phyloP scores from a whole-genome alignment of 2,329 filamentous ascomycete species.

The Ustulina deusta region DNA sequence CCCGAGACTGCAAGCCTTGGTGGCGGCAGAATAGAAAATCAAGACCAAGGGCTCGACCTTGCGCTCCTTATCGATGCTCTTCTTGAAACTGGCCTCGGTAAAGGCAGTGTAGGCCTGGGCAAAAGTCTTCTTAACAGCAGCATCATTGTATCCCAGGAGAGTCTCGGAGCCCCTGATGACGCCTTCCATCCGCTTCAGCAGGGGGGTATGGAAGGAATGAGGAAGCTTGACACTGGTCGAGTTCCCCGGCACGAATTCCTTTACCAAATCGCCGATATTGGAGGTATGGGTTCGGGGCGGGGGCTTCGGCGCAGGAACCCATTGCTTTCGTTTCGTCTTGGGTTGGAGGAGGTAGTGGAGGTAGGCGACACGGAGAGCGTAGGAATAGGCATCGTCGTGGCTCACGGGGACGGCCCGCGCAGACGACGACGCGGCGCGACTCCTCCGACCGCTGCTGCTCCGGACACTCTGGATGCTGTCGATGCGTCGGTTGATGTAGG shows the following conservation, averaged over 20 bases:
- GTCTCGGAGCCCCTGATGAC: slow-evolving; percentile 85
- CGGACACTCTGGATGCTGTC: slow-evolving; percentile 63
- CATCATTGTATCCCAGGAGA: slow-evolving; percentile 89
- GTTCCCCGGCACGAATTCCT: slow-evolving; percentile 76
- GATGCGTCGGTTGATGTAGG: slow-evolving; percentile 59
- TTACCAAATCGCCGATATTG: slow-evolving; percentile 86
- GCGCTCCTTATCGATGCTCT: slow-evolving; percentile 92
- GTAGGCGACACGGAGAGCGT: slow-evolving; percentile 89
- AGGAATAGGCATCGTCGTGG: slow-evolving; percentile 88
- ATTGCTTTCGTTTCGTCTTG: slow-evolving; percentile 88
- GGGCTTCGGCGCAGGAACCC: slow-evolving; percentile 75
- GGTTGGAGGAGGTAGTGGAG: slow-evolving; percentile 94
- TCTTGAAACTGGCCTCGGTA: slow-evolving; percentile 88
- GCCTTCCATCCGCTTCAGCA: slow-evolving; percentile 80
- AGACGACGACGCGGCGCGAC: slow-evolving; percentile 59
- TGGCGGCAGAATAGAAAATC: slow-evolving; percentile 96
- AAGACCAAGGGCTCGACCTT: slow-evolving; percentile 92
- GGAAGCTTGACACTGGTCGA: slow-evolving; percentile 67
- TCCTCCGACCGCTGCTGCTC: slow-evolving; percentile 54
- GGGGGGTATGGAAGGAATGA: slow-evolving; percentile 63
- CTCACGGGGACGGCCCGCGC: slow-evolving; percentile 63
- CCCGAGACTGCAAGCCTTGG: slow-evolving; percentile 83
- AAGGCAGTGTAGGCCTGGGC: slow-evolving; percentile 94
- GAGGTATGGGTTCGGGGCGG: slow-evolving; percentile 73
- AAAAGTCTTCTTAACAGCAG: slow-evolving; percentile 92